Base-by-base conservation (phyloP, 1,139 yeast species). In the Geotrichum phurueaensis region DNA sequence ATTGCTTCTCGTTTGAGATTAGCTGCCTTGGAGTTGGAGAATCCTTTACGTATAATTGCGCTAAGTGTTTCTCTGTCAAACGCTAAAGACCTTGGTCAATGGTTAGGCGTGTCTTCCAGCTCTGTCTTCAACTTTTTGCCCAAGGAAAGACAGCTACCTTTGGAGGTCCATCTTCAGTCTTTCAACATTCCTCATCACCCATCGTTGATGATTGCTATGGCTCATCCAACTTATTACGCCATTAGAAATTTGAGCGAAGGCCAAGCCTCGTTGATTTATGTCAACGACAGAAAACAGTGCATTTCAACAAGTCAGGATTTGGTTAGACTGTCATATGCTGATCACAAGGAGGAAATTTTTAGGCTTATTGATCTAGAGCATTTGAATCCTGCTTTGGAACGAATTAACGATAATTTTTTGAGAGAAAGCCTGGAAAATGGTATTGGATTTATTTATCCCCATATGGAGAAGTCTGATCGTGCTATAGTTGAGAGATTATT, bases 71-170 rank as follows among this genome's bases (percentile, higher is more conserved):
- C 96, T 0, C 71, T 92, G 47, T 83, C 95, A 0, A 87, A 87
- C 69, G 89, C 87, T 3, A 79, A 83, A 60, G 97, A 89, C 65
- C 73, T 92, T 64, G 95, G 89, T 1, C 89, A 86, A 62, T 95
- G 98, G 97, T 73, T 94, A 45, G 96, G 95, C 1, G 85, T 88
- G 39, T 77, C 82, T 43, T 78, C 77, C 60, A 78, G 75, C 49
- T 78, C 83, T 54, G 79, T 85, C 3, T 89, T 79, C 75, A 92
- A 90, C 68, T 91, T 87, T 70, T 79, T 84, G 25, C 86, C 96
- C 0, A 75, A 77, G 52, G 85, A 84, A 49, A 77, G 95, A 61
- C 76, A 79, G 27, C 71, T 75, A 53, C 84, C 86, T 1, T 68
- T 89, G 43, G 82, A 82, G 58, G 82, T 90, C 22, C 84, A 81